phyloP scores from a whole-genome alignment of 2,329 filamentous ascomycete species.

The Calcarisporium arbuscula region DNA sequence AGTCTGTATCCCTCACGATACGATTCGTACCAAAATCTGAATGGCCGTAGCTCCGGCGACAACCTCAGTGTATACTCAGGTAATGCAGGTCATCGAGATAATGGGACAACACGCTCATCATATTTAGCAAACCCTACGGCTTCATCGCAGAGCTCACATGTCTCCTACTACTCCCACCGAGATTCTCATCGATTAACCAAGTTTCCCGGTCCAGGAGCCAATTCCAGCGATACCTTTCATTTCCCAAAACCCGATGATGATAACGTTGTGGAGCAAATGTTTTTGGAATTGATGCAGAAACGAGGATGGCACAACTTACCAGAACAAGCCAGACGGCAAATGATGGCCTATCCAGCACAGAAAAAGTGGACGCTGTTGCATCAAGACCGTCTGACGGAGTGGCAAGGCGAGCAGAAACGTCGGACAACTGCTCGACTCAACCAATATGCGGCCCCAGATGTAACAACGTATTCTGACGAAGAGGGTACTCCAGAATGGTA shows the following conservation, averaged over 20 bases:
- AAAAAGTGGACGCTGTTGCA: slow-evolving; percentile 98
- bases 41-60: slow-evolving; percentile 48
- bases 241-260: slow-evolving; percentile 74
- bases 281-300: slow-evolving; percentile 92
- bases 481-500: slow-evolving; percentile 98
- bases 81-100: slow-evolving; percentile 39
- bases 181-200: slow-evolving; percentile 54
- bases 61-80: slow-evolving; percentile 52
- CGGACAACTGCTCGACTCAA: slow-evolving; percentile 67
- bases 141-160: slow-evolving; percentile 50
- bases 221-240: slow-evolving; percentile 43
- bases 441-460: slow-evolving; percentile 61
- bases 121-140: slow-evolving; percentile 42
- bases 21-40: slow-evolving; percentile 56
- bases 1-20: slow-evolving; percentile 53
- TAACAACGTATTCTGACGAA: slow-evolving; percentile 78
- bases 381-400: slow-evolving; percentile 88
- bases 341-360: slow-evolving; percentile 86
- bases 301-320: slow-evolving; percentile 95
- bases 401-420: slow-evolving; percentile 90
- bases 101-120: slow-evolving; percentile 22
- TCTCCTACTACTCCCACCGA: slow-evolving; percentile 41
- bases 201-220: slow-evolving; percentile 30
- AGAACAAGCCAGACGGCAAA: slow-evolving; percentile 88
- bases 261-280: slow-evolving; percentile 81